phyloP scores from a whole-genome alignment of 306 rosid species.

The Medicago lupulina region DNA sequence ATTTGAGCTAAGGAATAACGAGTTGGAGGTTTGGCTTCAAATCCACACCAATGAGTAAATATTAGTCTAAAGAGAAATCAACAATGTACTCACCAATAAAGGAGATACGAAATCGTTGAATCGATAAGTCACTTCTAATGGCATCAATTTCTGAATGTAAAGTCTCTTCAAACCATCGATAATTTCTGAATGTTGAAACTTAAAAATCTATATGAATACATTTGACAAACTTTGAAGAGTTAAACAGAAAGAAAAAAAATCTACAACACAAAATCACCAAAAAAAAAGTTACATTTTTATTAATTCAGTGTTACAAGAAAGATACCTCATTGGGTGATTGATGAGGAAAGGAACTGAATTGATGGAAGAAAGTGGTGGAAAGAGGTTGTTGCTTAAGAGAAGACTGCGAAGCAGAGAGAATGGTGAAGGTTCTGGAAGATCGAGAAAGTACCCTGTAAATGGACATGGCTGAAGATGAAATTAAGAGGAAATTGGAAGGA shows the following conservation, averaged over 20 bases:
- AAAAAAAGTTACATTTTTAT: neutral
- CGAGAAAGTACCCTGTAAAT: conserved; percentile 62
- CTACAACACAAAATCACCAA: conserved; percentile 21
- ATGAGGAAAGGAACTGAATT: conserved; percentile 54
- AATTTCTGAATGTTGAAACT: conserved; percentile 56
- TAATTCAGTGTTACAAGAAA: neutral
- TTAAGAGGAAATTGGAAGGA: conserved; percentile 3
- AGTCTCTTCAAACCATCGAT: conserved; percentile 86
- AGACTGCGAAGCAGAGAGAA: conserved; percentile 52
- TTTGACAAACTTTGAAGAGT: too few relatives aligned
- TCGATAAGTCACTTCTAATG: conserved; percentile 78
- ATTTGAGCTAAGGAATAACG: too few relatives aligned
- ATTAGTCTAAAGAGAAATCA: neutral
- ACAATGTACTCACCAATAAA: conserved; percentile 57
- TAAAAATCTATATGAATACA: conserved; percentile 6
- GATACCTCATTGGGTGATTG: conserved; percentile 61
- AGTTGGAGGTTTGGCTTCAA: too few relatives aligned
- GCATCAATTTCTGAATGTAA: conserved; percentile 91
- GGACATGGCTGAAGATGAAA: conserved; percentile 58
- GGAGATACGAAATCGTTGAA: conserved; percentile 92
- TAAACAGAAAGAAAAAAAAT: conserved; percentile 26
- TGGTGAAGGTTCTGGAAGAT: conserved; percentile 54
- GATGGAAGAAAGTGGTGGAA: conserved; percentile 50
- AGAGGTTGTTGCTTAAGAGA: conserved; percentile 38
- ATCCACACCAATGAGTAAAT: too few relatives aligned